Conservation (phyloP, 192 early-diverging fungal species). For the Gryganskiella cystojenkinii region DNA sequence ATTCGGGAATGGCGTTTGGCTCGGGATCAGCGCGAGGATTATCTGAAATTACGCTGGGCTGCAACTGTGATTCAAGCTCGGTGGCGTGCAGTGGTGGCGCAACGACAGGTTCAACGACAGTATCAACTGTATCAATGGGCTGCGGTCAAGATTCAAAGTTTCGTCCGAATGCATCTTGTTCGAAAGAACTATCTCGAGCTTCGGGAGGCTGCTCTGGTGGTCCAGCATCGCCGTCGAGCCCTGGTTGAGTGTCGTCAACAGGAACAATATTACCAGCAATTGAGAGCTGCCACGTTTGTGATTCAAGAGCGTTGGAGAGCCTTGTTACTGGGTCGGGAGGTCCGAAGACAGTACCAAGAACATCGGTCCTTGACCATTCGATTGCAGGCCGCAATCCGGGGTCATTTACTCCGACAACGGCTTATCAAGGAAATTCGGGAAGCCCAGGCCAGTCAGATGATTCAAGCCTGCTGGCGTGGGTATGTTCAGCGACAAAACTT, state of each 20-base stretch:
- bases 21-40: neutral
- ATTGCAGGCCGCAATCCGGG: conserved; percentile 30
- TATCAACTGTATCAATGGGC: conserved; percentile 33
- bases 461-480: conserved; percentile 43
- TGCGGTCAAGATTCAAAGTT: conserved; percentile 18
- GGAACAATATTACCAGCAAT: conserved; percentile 8
- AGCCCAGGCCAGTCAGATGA: conserved; percentile 27
- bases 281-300: conserved; percentile 23
- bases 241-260: conserved; percentile 25
- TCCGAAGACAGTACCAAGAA: conserved; percentile 9
- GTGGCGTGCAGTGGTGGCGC: conserved; percentile 30
- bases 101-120: conserved; percentile 8
- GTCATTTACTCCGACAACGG: conserved; percentile 35
- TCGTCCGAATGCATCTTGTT: conserved; percentile 14
- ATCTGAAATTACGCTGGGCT: conserved; percentile 23
- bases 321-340: conserved; percentile 14
- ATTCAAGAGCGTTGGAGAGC: conserved; percentile 45
- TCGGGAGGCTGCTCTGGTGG: conserved; percentile 6
- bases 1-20: conserved; percentile 6
- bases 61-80: conserved; percentile 34
- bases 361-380: conserved; percentile 8
- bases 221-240: conserved; percentile 31
- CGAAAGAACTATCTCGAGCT: conserved; percentile 27
- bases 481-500: conserved; percentile 18
- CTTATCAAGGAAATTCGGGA: conserved; percentile 26